Evolutionary conservation across 768 basidiomycete genomes (phyloP).

Genomic region (Suillus cothurnatus): DNA sequence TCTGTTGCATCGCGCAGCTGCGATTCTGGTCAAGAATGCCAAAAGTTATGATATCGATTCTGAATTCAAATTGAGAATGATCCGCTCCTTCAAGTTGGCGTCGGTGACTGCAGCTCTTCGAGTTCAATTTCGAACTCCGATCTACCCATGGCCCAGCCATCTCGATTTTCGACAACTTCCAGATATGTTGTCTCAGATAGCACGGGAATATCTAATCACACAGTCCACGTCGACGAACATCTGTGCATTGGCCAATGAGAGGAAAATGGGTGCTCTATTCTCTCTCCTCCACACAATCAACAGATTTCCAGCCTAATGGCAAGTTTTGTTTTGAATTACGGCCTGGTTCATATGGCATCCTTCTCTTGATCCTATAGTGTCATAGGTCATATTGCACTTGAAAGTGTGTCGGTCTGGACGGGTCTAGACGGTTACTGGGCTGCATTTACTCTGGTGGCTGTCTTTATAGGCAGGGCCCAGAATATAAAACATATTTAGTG

Average conservation of each 20-base stretch:
- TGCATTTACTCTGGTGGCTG: neutral
- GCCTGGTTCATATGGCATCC: too few species aligned
- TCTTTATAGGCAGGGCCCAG: neutral
- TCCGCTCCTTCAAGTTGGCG: too few species aligned
- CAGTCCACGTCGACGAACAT: neutral
- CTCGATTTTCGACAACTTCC: too few species aligned
- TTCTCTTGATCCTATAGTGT: neutral
- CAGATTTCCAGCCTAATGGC: neutral
- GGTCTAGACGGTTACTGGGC: too few species aligned
- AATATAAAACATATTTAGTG: neutral
- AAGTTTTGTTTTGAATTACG: neutral
- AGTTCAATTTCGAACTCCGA: neutral
- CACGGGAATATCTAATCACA: neutral
- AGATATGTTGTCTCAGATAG: too few species aligned
- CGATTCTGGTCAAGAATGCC: neutral
- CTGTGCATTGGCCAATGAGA: neutral
- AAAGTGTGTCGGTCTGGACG: neutral
- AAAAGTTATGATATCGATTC: too few species aligned
- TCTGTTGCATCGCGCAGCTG: neutral
- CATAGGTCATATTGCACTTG: neutral
- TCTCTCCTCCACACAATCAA: neutral
- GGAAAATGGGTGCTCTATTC: neutral
- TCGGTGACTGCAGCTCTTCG: neutral
- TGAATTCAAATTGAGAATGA: too few species aligned
- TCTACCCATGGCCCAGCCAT: too few species aligned